Base-by-base conservation (phyloP, 257 asterid species). In the Solanum pinnatisectum region DNA sequence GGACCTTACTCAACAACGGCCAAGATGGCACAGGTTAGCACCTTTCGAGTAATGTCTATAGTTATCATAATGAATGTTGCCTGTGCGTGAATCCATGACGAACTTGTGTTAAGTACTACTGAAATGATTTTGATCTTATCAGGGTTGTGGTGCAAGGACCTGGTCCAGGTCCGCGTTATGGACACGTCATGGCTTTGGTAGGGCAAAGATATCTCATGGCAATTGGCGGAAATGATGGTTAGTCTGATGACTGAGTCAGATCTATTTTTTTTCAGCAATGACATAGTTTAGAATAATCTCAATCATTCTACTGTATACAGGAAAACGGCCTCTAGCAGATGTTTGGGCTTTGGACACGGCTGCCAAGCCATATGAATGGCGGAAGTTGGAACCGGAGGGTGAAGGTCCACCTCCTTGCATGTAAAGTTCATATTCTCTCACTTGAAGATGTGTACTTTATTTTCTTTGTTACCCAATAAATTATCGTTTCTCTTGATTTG, bases 331-430 rank as follows among this genome's bases (percentile, higher is more conserved):
- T 81, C 91, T 97, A 89, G 99, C 99, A 88, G 99, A 97, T 90
- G 99, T 97, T 3, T 97, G 99, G 99, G 99, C 99, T 40, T 93
- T 97, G 89, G 99, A 97, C 91, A 97, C 99, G 76, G 99, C 99
- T 92, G 99, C 99, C 77, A 97, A 97, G 96, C 99, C 99, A 73
- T 97, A 97, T 90, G 99, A 97, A 90, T 97, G 99, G 99, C 92
- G 99, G 90, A 97, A 97, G 92, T 88, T 96, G 93, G 99, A 97
- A 94, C 99, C 99, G 60, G 99, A 96, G 93, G 99, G 99, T 46
- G 99, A 97, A 93, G 99, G 99, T 86, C 99, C 99, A 46, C 99
- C 99, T 87, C 99, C 99, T 83, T 97, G 99, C 99, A 97, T 97
- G 99, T 97, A 90, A 94, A 97, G 25, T 81, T 81, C 68, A 81